Base-by-base conservation (phyloP, 768 basidiomycete species). In the Tulasnella sp. region DNA sequence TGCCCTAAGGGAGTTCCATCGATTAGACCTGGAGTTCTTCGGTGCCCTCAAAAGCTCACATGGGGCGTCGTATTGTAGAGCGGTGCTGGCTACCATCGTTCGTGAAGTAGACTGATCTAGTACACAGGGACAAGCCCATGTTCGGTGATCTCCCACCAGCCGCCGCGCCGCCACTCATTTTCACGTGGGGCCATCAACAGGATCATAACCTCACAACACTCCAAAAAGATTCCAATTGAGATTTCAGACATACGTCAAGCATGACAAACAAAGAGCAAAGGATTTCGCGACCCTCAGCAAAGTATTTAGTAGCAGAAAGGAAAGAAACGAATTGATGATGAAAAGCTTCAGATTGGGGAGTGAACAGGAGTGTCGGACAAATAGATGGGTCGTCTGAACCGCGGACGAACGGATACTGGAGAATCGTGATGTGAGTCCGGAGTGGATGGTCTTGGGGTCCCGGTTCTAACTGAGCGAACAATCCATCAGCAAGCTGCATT, bases 51-150 rank as follows among this genome's bases (percentile, higher is more conserved):
- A 58, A 12, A 69, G 87, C 94, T 89, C 86, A 95, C 94, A 94
- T 74, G 93, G 93, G 64, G 94, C 93, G 87, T 95, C 94, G 85
- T 95, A 95, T 82, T 94, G 93, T 80, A 95, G 89, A 83, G 93
- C 78, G n/a, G 81, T 80, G 79, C 79, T 80, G 64, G 60, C 41
- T 37, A 78, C 74, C 74, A 75, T 75, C 46, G 74, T 42, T 42
- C 12, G 14, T 42, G 74, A 40, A 48, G 74, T 42, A 40, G 74
- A 75, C 74, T 42, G 74, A 75, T n/a, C 24, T 1, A 48, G 40
- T 75, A 75, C 28, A 75, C 74, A 75, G 40, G 74, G 28, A 75
- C 74, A 75, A 75, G 46, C 46, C n/a, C 31, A 8, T 75, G 74
- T 75, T 75, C 24, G 64, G 6, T 28, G 31, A 16, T 31, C n/a